Conservation (phyloP, 2,329 filamentous ascomycete genomes). For the Alternaria sp. region DNA sequence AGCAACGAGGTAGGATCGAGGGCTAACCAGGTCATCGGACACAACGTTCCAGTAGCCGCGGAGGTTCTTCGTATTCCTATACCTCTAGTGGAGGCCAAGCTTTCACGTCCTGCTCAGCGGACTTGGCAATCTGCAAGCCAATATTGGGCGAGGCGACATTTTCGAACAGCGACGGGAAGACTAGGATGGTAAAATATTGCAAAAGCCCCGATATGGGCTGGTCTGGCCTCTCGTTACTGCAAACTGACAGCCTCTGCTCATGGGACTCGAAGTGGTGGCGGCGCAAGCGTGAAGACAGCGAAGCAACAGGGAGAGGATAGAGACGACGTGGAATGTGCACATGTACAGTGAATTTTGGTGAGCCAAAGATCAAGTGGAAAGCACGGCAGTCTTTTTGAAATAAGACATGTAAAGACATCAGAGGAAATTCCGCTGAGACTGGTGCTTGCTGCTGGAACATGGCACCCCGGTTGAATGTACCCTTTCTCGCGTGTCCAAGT, state of each 20-base stretch:
- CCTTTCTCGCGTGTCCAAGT: constrained; percentile 6
- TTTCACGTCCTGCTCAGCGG: constrained; percentile 1
- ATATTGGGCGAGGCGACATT: constrained; percentile 10
- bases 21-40: constrained; percentile 10
- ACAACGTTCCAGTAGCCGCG: background rate
- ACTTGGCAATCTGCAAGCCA: constrained; percentile 21
- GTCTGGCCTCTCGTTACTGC: background rate
- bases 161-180: background rate
- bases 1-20: constrained; percentile 1
- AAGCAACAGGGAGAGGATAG: background rate
- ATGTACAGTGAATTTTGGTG: background rate
- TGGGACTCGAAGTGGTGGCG: background rate
- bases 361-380: background rate
- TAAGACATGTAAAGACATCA: background rate
- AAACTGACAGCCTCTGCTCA: background rate
- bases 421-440: background rate
- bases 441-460: background rate
- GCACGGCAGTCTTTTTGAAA: background rate
- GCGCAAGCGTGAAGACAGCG: background rate
- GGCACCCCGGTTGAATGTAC: constrained; percentile 1
- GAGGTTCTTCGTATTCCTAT: constrained; percentile 11
- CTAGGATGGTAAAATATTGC: background rate
- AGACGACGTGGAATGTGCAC: background rate
- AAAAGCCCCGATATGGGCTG: background rate
- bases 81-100: constrained; percentile 12